A percentile compares a stretch with the other conserved stretches of the same genome.
These are phyloP conservation scores for Senecio squalidus DNA, from an alignment of 140 eudicot species.

Conservation along the genomic window DNA sequence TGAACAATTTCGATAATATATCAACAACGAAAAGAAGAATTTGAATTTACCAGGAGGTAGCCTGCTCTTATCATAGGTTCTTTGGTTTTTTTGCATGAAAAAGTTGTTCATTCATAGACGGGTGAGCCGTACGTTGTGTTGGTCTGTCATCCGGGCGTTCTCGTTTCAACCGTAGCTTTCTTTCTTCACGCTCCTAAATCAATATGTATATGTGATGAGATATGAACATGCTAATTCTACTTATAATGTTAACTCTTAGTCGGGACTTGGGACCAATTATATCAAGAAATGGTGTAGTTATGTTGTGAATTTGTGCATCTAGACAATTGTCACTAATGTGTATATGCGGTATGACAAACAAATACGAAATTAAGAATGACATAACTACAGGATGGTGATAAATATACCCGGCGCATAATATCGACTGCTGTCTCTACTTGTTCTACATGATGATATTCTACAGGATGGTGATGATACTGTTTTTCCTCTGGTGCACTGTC, in stretches of 20 bases:
- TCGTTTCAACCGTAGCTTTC: slow-evolving; percentile 66
- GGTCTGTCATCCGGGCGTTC: slow-evolving; percentile 84
- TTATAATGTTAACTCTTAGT: slow-evolving; percentile 5
- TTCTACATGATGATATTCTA: slow-evolving; percentile 34
- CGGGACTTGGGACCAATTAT: background rate
- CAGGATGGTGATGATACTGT: no score
- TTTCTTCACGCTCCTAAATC: slow-evolving; percentile 94
- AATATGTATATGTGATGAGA: background rate
- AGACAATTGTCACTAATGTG: background rate
- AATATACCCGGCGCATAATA: slow-evolving; percentile 75
- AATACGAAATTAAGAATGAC: background rate
- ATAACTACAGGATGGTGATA: background rate
- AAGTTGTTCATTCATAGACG: slow-evolving; percentile 42
- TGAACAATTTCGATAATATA: slow-evolving; percentile 9
- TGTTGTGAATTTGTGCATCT: background rate
- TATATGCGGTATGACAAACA: background rate
- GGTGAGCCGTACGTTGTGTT: slow-evolving; percentile 40
- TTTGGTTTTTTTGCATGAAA: slow-evolving; percentile 53
- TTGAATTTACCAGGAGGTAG: slow-evolving; percentile 87
- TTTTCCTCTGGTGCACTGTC: slow-evolving; percentile 58
- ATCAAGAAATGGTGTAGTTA: background rate
- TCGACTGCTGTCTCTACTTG: slow-evolving; percentile 68
- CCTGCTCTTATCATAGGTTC: slow-evolving; percentile 55
- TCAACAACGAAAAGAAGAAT: slow-evolving; percentile 2
- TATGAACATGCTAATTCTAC: background rate